A percentile compares a stretch with the other conserved stretches of the same genome.
Conservation (phyloP, 2,329 filamentous ascomycete species). For the Thelonectria rubi region DNA sequence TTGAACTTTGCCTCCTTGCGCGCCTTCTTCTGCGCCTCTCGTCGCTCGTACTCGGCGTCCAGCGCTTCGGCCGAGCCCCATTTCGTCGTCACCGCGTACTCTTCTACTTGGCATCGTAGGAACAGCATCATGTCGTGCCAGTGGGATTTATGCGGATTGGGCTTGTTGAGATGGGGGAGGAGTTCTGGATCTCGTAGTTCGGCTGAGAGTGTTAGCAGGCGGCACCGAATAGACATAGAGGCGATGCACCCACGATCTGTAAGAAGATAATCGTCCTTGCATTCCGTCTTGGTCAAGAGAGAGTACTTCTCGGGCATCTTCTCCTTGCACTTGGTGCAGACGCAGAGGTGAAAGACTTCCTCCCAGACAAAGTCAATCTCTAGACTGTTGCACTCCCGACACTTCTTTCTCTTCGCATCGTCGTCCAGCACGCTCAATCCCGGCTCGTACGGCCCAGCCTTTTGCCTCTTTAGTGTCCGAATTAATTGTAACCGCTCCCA, state of each 20-base stretch:
- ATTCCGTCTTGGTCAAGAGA: conserved; percentile 95
- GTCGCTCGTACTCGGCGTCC: conserved; percentile 86
- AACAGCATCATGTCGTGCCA: conserved; percentile 99
- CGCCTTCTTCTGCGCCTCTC: conserved; percentile 81
- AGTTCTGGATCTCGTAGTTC: conserved; percentile 90
- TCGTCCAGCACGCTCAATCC: conserved; percentile 79
- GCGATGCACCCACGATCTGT: conserved; percentile 76
- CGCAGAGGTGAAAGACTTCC: conserved; percentile 77
- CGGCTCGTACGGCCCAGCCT: conserved; percentile 87
- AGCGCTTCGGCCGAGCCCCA: conserved; percentile 89
- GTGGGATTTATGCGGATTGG: conserved; percentile 94
- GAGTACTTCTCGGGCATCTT: conserved; percentile 92
- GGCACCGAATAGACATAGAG: background rate
- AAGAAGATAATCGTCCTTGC: conserved; percentile 91
- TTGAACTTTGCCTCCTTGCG: conserved; percentile 93
- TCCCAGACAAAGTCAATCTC: conserved; percentile 98
- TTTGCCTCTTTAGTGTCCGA: conserved; percentile 74
- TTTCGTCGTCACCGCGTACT: conserved; percentile 88
- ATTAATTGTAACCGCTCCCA: conserved; percentile 89
- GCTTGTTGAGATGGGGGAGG: conserved; percentile 85
- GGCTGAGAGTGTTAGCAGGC: conserved; percentile 57
- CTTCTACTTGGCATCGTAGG: conserved; percentile 91
- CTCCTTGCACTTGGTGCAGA: conserved; percentile 90
- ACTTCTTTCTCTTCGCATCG: conserved; percentile 73
- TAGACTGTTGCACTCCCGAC: conserved; percentile 80